A percentile compares a stretch with the other conserved stretches of the same genome.
phyloP scores from a whole-genome alignment of 148 eudicot genomes.

The Rhododendron simsii region DNA sequence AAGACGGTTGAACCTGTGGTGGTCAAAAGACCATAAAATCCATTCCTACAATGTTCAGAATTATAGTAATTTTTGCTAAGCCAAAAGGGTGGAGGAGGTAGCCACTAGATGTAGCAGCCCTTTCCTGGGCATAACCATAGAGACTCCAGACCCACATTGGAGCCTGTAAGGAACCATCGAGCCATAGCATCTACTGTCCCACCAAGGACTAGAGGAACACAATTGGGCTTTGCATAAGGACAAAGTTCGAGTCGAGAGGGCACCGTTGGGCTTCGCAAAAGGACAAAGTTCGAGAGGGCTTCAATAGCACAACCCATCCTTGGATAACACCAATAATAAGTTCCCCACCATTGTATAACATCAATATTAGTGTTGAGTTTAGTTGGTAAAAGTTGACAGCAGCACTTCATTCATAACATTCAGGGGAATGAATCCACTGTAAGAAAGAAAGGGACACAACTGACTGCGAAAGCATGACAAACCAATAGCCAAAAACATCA shows the following conservation, averaged over 20 bases:
- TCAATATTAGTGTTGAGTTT: background rate
- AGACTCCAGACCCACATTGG: background rate
- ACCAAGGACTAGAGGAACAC: background rate
- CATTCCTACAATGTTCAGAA: background rate
- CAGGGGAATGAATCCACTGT: background rate
- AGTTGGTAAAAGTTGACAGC: background rate
- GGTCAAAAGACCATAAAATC: background rate
- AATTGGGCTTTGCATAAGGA: background rate
- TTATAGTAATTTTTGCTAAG: background rate
- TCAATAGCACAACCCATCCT: background rate
- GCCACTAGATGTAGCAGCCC: background rate
- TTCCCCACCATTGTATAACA: background rate
- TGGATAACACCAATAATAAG: background rate
- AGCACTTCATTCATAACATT: background rate
- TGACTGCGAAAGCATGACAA: background rate
- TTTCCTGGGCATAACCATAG: background rate
- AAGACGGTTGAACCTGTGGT: background rate
- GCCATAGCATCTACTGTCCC: background rate
- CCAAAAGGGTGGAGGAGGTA: background rate
- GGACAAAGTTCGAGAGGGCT: background rate
- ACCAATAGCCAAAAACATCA: background rate
- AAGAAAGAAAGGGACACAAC: background rate
- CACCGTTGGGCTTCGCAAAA: background rate
- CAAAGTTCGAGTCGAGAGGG: background rate
- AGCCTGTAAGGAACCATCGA: background rate